Evolutionary conservation across 768 basidiomycete genomes (phyloP).

Genomic region (Auricularia sp.): DNA sequence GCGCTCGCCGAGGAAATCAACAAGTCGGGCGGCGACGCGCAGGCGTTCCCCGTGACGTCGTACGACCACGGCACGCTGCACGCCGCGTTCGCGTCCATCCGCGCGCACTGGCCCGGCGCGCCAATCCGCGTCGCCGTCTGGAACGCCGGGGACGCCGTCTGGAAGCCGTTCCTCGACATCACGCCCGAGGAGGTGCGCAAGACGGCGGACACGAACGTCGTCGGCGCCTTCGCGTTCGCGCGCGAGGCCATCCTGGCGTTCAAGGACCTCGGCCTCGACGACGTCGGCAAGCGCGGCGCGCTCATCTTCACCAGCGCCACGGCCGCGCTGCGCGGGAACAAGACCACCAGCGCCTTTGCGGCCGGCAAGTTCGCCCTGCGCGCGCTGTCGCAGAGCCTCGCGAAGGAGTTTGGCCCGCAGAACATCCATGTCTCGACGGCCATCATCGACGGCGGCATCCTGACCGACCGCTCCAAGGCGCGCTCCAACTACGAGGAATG

Average conservation of each 20-base stretch:
- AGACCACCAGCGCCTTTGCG: constrained; percentile 48
- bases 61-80: constrained; percentile 26
- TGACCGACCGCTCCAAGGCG: background rate
- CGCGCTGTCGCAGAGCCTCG: constrained; percentile 57
- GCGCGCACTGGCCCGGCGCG: constrained; percentile 31
- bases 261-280: constrained; percentile 29
- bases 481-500: constrained; percentile 19
- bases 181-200: constrained; percentile 46
- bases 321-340: constrained; percentile 53
- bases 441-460: constrained; percentile 55
- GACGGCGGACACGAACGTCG: constrained; percentile 40
- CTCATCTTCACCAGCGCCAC: constrained; percentile 70
- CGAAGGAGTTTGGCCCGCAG: constrained; percentile 64
- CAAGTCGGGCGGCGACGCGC: constrained; percentile 45
- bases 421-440: constrained; percentile 64
- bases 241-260: constrained; percentile 51
- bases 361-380: constrained; percentile 54
- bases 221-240: constrained; percentile 54
- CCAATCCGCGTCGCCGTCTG: constrained; percentile 51
- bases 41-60: constrained; percentile 40
- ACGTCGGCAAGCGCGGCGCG: constrained; percentile 47
- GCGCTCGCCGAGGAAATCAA: constrained; percentile 47
- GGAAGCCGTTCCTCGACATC: constrained; percentile 58
- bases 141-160: constrained; percentile 48
- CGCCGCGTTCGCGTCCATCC: constrained; percentile 42